phyloP scores from a whole-genome alignment of 2,329 filamentous ascomycete species.

The Neonectria ditissima region DNA sequence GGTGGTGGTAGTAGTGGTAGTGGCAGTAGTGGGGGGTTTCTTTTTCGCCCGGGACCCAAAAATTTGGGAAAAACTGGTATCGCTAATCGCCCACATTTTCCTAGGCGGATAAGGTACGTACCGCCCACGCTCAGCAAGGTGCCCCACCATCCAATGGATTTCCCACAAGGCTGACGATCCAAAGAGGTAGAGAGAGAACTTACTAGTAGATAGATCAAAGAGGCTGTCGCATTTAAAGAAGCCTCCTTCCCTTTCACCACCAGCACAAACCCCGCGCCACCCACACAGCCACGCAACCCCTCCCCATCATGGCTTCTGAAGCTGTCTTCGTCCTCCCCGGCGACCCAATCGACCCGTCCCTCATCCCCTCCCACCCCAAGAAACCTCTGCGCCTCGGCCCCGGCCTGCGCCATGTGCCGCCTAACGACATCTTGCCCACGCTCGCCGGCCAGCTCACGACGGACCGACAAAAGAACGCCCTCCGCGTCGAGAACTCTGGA shows the following conservation, averaged over 20 bases:
- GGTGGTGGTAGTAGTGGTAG: conserved; percentile 22
- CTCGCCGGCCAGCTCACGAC: conserved; percentile 75
- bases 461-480: conserved; percentile 79
- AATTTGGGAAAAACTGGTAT: conserved; percentile 43
- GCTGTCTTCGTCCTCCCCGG: conserved; percentile 83
- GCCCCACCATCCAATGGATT: conserved; percentile 24
- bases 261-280: conserved; percentile 5
- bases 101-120: conserved; percentile 35
- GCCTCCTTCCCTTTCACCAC: conserved; percentile 11
- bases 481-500: conserved; percentile 79
- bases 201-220: too few relatives aligned
- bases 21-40: conserved; percentile 44
- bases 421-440: conserved; percentile 77
- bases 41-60: conserved; percentile 40
- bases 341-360: conserved; percentile 74
- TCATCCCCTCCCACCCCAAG: conserved; percentile 76
- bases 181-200: neutral
- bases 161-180: conserved; percentile 20
- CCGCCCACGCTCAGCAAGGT: conserved; percentile 20
- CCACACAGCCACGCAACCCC: conserved; percentile 20
- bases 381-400: conserved; percentile 83
- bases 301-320: conserved; percentile 69
- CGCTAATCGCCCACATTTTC: conserved; percentile 40
- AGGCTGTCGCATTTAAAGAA: conserved; percentile 32
- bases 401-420: conserved; percentile 84